Percentiles rank a stretch among this genome's conserved stretches.
These are phyloP conservation scores for Ophiostoma sp. DNA, from an alignment of 2,329 filamentous ascomycete genomes.

Conservation along the genomic window DNA sequence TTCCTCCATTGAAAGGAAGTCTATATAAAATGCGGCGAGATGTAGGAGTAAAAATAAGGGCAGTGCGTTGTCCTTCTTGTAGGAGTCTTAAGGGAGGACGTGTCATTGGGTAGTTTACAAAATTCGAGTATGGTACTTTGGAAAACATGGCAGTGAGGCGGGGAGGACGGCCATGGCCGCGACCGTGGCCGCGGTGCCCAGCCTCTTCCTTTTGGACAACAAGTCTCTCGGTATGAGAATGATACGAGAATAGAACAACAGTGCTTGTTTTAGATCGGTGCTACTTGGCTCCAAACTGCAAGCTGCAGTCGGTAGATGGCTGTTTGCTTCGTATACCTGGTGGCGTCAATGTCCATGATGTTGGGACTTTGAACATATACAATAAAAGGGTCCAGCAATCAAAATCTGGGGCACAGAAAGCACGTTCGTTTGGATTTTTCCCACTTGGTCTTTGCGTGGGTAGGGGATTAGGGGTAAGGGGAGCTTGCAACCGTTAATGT, in stretches of 20 bases:
- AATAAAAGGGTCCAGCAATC: neutral
- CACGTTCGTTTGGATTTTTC: neutral
- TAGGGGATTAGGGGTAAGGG: neutral
- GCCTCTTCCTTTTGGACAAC: neutral
- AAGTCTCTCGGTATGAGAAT: neutral
- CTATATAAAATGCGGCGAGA: conserved; percentile 1
- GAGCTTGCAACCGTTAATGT: neutral
- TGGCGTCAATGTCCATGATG: neutral
- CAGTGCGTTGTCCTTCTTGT: neutral
- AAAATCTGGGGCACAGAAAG: neutral
- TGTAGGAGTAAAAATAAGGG: neutral
- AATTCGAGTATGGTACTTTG: too few relatives aligned
- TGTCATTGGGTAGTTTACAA: too few relatives aligned
- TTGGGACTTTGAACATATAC: neutral
- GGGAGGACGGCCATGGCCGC: neutral
- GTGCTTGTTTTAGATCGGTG: neutral
- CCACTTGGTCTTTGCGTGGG: neutral
- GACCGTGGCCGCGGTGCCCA: neutral
- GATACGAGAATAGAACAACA: neutral
- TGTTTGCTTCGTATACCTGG: neutral
- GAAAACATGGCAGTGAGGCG: neutral
- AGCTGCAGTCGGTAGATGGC: neutral
- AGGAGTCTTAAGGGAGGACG: neutral
- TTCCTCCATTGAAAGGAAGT: neutral
- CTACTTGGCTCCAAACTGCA: neutral